Evolutionary conservation across 106 monocot species (phyloP).

Genomic region (Apostasia shenzhenica): DNA sequence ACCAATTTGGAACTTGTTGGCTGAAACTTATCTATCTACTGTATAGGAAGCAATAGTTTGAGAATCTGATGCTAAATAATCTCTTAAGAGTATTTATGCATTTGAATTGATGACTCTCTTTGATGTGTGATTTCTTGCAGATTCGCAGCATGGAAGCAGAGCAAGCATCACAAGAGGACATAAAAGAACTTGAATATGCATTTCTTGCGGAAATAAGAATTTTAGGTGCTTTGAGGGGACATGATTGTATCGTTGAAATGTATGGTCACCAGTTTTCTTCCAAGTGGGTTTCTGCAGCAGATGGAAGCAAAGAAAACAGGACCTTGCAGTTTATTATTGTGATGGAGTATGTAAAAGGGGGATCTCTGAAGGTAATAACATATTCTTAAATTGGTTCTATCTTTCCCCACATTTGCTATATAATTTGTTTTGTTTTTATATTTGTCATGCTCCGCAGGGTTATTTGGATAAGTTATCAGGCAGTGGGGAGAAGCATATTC

Average conservation of each 20-base stretch:
- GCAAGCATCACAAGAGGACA: conserved; percentile 45
- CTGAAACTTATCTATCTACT: no score
- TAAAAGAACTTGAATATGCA: conserved; percentile 62
- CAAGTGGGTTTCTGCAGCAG: conserved; percentile 47
- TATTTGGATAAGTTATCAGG: conserved; percentile 56
- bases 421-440: background rate
- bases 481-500: conserved; percentile 60
- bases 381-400: background rate
- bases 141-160: conserved; percentile 41
- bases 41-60: no score
- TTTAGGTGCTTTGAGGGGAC: conserved; percentile 73
- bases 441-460: conserved; percentile 28
- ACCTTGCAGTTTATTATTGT: conserved; percentile 65
- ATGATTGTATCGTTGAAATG: conserved; percentile 79
- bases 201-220: conserved; percentile 89
- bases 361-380: conserved; percentile 69
- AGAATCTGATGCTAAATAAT: no score
- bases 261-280: conserved; percentile 92
- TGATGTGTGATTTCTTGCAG: conserved; percentile 28
- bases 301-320: conserved; percentile 43
- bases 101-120: background rate
- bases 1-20: no score
- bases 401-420: background rate
- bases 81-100: background rate
- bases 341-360: conserved; percentile 90